Evolutionary conservation across 192 early-diverging fungal species (phyloP), one percentile per base, ranked within the genome.

Genomic region (Podochytrium sp.): DNA sequence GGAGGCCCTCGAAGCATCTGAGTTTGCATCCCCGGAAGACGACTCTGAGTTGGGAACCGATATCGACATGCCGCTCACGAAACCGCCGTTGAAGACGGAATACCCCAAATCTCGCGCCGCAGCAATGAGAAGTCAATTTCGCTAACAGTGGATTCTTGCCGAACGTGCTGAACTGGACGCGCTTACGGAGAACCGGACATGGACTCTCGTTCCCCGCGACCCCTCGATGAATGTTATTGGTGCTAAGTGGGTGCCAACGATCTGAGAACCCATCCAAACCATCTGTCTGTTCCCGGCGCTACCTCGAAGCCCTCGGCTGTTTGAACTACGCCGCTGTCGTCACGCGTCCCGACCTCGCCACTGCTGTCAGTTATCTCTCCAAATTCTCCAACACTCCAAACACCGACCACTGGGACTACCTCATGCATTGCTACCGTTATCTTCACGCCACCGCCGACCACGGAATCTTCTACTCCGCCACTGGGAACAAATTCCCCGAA

Each of bases 201-300:
- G 1, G 20, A 35, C 16, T 16, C 37, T 64, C 14, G 62, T 64
- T 35, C 16, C 37, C 20, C 20, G 20, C 18, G 12, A 23, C 14
- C 12, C 0, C 2, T 20, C 20, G 0, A 30, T 30, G 1, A 35
- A 76, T 20, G 27, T 12, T 40, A 51, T 67, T 1, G 65, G 76
- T 56, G 29, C 29, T 49, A 78, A 55, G 53, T 78, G 76, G 76
- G 68, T 71, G n/a, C n/a, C n/a, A n/a, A n/a, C n/a, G n/a, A n/a
- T n/a, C n/a, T n/a, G n/a, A n/a, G n/a, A n/a, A n/a, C n/a, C n/a
- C n/a, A n/a, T n/a, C n/a, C n/a, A n/a, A n/a, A n/a, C n/a, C n/a
- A n/a, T n/a, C n/a, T n/a, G n/a, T n/a, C n/a, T n/a, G n/a, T n/a
- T n/a, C n/a, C n/a, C n/a, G n/a, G n/a, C n/a, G n/a, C n/a, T n/a